Conservation (phyloP, 257 asterid genomes). For the Solanum chilense region DNA sequence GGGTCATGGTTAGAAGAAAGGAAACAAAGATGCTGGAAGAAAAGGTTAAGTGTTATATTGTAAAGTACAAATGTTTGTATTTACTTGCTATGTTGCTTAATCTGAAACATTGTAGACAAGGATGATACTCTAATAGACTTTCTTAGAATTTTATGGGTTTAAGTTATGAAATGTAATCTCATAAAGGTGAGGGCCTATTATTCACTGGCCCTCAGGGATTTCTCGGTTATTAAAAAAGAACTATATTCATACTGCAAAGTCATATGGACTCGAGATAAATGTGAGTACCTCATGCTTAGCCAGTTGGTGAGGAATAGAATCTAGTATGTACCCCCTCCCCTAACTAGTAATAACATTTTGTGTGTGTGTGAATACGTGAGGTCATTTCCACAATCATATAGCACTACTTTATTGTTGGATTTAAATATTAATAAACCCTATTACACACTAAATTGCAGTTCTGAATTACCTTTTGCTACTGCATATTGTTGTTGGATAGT, state of each 20-base stretch:
- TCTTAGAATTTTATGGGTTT: not conserved
- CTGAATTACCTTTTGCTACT: constrained; percentile 54
- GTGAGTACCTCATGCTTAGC: not conserved
- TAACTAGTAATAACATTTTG: not conserved
- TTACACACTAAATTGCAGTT: not conserved
- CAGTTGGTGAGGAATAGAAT: not conserved
- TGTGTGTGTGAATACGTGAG: not conserved
- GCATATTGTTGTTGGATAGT: constrained; percentile 62
- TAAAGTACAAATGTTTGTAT: not conserved
- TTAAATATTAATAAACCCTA: not conserved
- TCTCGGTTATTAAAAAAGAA: not conserved
- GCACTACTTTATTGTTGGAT: not conserved
- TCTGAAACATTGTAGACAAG: not conserved
- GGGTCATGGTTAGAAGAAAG: not conserved
- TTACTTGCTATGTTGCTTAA: not conserved
- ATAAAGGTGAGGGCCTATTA: not conserved
- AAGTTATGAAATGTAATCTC: not conserved
- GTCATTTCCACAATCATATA: not conserved
- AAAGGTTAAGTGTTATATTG: not conserved
- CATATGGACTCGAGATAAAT: not conserved
- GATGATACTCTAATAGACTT: not conserved
- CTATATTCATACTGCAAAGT: not conserved
- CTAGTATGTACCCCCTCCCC: not conserved
- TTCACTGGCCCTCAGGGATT: not conserved
- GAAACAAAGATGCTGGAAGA: not conserved